These are phyloP conservation scores for Oemleria cerasiformis DNA, from an alignment of 306 rosid species.

Conservation along the genomic window DNA sequence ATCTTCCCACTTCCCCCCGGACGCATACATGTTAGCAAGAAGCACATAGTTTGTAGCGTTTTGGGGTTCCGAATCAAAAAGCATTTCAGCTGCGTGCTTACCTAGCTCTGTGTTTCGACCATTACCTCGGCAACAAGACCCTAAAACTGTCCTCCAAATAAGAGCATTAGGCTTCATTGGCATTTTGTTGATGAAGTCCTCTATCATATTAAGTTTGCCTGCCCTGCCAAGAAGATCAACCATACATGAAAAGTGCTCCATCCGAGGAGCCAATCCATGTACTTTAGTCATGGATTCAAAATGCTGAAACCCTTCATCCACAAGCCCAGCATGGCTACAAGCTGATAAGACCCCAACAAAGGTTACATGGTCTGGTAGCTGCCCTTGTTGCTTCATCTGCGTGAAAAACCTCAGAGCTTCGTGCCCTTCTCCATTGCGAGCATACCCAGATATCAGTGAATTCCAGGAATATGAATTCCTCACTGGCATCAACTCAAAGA, in stretches of 20 bases:
- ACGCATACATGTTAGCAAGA: constrained; percentile 89
- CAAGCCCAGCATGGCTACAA: constrained; percentile 90
- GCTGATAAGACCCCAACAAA: constrained; percentile 91
- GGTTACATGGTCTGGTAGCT: constrained; percentile 79
- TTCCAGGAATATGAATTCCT: constrained; percentile 87
- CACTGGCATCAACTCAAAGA: constrained; percentile 70
- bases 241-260: constrained; percentile 94
- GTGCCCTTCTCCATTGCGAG: constrained; percentile 82
- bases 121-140: constrained; percentile 65
- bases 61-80: constrained; percentile 72
- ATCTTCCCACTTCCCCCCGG: constrained; percentile 73
- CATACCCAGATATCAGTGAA: constrained; percentile 86
- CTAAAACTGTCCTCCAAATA: constrained; percentile 90
- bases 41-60: constrained; percentile 84
- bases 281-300: constrained; percentile 57
- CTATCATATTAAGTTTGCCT: constrained; percentile 66
- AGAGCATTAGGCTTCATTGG: constrained; percentile 75
- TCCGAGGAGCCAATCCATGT: constrained; percentile 61
- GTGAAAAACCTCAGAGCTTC: constrained; percentile 63
- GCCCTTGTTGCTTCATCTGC: constrained; percentile 63
- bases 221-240: constrained; percentile 86
- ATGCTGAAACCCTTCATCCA: constrained; percentile 70
- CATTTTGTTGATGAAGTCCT: constrained; percentile 63
- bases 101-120: constrained; percentile 75
- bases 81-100: constrained; percentile 68